Evolutionary conservation across 2,329 filamentous ascomycete species (phyloP).

Genomic region (Penicillium corylophilum): DNA sequence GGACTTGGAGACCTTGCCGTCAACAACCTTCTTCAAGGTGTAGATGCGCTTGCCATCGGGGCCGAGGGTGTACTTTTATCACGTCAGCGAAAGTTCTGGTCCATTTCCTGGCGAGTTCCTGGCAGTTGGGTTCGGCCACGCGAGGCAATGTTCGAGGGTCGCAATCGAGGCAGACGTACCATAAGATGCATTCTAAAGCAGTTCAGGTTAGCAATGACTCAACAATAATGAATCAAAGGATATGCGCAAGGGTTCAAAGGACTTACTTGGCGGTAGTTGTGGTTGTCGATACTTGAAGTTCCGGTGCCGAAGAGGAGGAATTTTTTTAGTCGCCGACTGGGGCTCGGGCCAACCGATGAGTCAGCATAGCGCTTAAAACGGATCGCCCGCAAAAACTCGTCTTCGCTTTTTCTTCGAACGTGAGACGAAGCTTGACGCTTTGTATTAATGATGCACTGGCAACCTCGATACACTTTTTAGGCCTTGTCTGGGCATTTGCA

Average conservation of each 20-base stretch:
- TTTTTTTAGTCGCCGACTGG: constrained; percentile 25
- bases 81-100: constrained; percentile 11
- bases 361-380: constrained; percentile 22
- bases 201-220: constrained; percentile 8
- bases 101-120: constrained; percentile 3
- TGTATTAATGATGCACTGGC: constrained; percentile 8
- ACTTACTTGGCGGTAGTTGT: constrained; percentile 31
- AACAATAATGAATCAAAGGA: neutral
- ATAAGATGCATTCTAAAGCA: constrained; percentile 41
- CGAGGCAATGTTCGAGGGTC: constrained; percentile 5
- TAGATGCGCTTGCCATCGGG: constrained; percentile 82
- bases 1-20: constrained; percentile 86
- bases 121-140: neutral
- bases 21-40: constrained; percentile 79
- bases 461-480: neutral
- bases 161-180: constrained; percentile 28
- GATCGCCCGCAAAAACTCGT: constrained; percentile 15
- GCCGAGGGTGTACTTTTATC: constrained; percentile 72
- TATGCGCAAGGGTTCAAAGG: neutral
- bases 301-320: constrained; percentile 24
- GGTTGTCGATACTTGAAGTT: constrained; percentile 13
- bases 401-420: neutral
- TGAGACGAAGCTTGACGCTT: constrained; percentile 1
- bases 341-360: constrained; percentile 24
- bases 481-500: neutral